Conservation (phyloP, 352 stramenopile species). For the Globisporangium apiculatum region DNA sequence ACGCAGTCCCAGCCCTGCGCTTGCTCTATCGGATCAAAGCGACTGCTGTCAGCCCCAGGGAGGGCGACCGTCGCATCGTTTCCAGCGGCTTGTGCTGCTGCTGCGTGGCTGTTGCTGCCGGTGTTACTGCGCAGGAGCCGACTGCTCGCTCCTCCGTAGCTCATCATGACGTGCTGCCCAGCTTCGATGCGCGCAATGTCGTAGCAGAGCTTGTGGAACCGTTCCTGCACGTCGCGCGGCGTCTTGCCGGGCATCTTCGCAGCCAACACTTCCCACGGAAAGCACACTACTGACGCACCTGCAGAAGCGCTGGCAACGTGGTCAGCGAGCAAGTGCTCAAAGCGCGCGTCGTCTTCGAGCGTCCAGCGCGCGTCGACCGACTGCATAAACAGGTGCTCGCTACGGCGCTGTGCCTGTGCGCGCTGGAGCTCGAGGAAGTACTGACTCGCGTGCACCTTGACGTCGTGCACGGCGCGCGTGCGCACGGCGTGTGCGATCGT, state of each 20-base stretch:
- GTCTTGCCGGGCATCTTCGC: conserved; percentile 43
- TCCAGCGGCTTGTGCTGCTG: no score
- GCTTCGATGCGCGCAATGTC: conserved; percentile 67
- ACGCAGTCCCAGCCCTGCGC: conserved; percentile 33
- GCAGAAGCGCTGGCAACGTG: conserved; percentile 15
- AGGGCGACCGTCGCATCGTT: background rate
- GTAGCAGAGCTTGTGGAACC: conserved; percentile 73
- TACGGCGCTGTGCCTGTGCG: conserved; percentile 25
- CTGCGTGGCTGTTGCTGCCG: no score
- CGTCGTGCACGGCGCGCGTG: conserved; percentile 35
- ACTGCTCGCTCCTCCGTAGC: conserved; percentile 12
- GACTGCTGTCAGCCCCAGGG: conserved; percentile 1
- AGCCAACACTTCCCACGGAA: conserved; percentile 58
- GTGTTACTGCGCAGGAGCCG: conserved; percentile 19
- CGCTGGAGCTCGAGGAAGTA: conserved; percentile 54
- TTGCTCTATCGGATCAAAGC: conserved; percentile 2
- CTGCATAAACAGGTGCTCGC: conserved; percentile 48
- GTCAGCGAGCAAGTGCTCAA: conserved; percentile 54
- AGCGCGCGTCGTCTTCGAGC: conserved; percentile 43
- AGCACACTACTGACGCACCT: conserved; percentile 19
- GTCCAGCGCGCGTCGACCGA: conserved; percentile 57
- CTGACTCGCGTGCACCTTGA: conserved; percentile 37
- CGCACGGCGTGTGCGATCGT: conserved; percentile 47
- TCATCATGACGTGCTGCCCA: conserved; percentile 57
- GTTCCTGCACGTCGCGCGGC: conserved; percentile 40